A percentile compares a stretch with the other conserved stretches of the same genome.
Conservation (phyloP, 768 basidiomycete species). For the Termitomyces eurrhizus region DNA sequence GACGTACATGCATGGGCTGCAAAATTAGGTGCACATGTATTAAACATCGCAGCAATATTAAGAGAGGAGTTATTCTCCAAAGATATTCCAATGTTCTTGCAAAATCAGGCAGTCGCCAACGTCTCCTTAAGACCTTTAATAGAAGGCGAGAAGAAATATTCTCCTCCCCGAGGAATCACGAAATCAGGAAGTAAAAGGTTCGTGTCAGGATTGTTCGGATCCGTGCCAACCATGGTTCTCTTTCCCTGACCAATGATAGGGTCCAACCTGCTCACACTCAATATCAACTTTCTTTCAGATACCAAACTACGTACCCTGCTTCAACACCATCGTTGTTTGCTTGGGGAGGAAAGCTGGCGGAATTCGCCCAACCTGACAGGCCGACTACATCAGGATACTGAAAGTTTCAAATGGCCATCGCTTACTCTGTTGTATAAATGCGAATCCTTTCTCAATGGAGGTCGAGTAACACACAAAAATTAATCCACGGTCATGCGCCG, state of each 20-base stretch:
- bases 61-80: no score
- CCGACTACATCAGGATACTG: background rate
- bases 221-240: conserved; percentile 24
- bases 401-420: background rate
- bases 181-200: conserved; percentile 32
- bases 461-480: conserved; percentile 43
- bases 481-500: conserved; percentile 43
- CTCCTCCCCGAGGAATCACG: conserved; percentile 45
- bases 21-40: background rate
- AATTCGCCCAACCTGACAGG: conserved; percentile 35
- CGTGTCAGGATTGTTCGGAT: conserved; percentile 29
- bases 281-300: background rate
- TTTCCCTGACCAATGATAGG: conserved; percentile 39
- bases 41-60: background rate
- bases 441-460: conserved; percentile 36
- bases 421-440: conserved; percentile 38
- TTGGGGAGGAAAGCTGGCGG: conserved; percentile 29
- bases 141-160: conserved; percentile 52
- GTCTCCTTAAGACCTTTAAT: conserved; percentile 39
- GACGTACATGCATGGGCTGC: background rate
- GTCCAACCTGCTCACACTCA: conserved; percentile 36
- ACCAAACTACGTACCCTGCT: conserved; percentile 25
- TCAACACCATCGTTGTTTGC: conserved; percentile 16
- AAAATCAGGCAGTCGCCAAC: conserved; percentile 15
- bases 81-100: background rate